Evolutionary conservation across 495 filamentous ascomycete genomes (phyloP).

Genomic region (Lophium mytilinum): DNA sequence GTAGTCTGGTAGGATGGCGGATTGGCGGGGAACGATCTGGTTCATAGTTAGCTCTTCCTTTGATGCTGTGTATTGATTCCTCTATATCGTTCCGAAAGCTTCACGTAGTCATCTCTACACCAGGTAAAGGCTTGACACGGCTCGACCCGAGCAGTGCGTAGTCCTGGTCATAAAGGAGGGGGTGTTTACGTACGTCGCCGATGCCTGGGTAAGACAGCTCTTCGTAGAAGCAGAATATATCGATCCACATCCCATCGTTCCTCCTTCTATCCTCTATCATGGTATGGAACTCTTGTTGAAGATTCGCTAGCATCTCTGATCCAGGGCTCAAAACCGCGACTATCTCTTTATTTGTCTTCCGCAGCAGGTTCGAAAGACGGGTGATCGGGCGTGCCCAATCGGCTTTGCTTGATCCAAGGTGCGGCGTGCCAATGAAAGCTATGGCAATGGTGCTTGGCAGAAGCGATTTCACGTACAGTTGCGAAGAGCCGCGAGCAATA

Average conservation of each 20-base stretch:
- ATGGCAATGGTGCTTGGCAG: slow-evolving; percentile 1
- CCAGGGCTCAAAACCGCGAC: slow-evolving; percentile 5
- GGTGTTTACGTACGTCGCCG: background rate
- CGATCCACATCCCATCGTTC: background rate
- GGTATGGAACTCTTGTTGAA: slow-evolving; percentile 17
- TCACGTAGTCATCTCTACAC: no score
- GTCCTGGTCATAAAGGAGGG: background rate
- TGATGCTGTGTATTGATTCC: no score
- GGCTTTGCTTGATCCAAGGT: slow-evolving; percentile 6
- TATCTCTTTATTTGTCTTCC: slow-evolving; percentile 2
- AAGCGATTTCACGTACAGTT: slow-evolving; percentile 2
- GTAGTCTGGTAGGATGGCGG: slow-evolving; percentile 11
- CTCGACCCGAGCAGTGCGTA: background rate
- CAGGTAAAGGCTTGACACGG: no score
- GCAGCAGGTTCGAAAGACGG: slow-evolving; percentile 1
- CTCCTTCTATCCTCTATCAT: slow-evolving; percentile 4
- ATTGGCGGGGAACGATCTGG: slow-evolving; percentile 18
- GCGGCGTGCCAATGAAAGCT: slow-evolving; percentile 13
- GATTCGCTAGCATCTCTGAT: slow-evolving; percentile 10
- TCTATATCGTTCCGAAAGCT: no score
- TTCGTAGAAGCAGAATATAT: slow-evolving; percentile 13
- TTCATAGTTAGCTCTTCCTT: no score
- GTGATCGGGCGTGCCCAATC: slow-evolving; percentile 4
- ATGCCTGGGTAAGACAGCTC: slow-evolving; percentile 3
- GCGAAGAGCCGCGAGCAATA: background rate